Base-by-base conservation (phyloP, 805 yeast species). In the Teunomyces cretensis region DNA sequence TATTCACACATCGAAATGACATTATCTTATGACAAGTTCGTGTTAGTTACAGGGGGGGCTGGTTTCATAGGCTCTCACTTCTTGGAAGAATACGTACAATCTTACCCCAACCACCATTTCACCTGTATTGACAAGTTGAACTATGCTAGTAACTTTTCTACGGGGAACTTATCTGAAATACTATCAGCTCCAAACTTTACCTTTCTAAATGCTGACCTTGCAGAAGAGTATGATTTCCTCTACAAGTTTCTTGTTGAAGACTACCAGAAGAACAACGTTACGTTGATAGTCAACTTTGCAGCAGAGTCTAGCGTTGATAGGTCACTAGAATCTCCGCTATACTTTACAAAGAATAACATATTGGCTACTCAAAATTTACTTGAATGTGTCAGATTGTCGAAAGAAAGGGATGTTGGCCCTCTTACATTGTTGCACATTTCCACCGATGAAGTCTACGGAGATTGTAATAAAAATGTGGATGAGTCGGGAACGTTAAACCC, bases 381-480 rank as follows among this genome's bases (percentile, higher is more conserved):
- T 5, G 83, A 79, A 52, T 61, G 65, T 17, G 55, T 64, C 14
- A 58, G 76, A 26, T 14, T 45, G 15, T 16, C 51, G 19, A 28
- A 28, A 1, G 41, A 14, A 31, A 9, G 35, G 43, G 11, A 8
- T 31, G 12, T 50, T 51, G 8, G 27, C 46, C 9, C 15, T 13
- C 30, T 44, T 7, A 43, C 54, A 11, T 63, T 76, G 33, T 40
- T 78, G 5, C 82, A 79, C 52, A 64, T 79, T 37, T 79, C 84
- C 8, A 80, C 84, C 0, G 84, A 79, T 54, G 84, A 79, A 50
- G 84, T 80, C 0, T 79, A 79, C 49, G 84, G 84, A 1, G 81
- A 78, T 47, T 53, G 54, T 9, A 33, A 36, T 6, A 39, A 37
- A 1, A 49, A 45, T 6, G 64, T 60, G 1, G 60, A 60, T 33